Conservation (phyloP, 495 filamentous ascomycete species). For the Schizothecium vesticola region DNA sequence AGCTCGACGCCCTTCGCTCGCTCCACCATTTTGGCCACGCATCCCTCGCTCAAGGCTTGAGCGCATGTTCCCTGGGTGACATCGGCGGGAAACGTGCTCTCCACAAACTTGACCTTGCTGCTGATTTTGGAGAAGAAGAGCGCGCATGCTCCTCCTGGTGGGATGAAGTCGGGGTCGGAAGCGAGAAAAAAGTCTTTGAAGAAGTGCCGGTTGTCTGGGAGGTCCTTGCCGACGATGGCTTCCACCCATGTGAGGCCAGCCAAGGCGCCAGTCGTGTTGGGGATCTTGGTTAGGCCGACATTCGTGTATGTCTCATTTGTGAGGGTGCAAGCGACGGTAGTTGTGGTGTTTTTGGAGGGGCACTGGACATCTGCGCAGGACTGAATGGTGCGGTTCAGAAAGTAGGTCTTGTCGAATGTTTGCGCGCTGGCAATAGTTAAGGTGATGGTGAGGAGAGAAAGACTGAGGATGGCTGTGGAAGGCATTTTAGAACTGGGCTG, state of each 20-base stretch:
- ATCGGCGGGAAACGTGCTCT: not conserved
- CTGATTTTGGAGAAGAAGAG: not conserved
- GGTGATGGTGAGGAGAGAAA: too few species aligned
- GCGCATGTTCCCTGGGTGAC: not conserved
- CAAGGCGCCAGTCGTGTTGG: too few species aligned
- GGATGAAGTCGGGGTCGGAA: not conserved
- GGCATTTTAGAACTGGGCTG: too few species aligned
- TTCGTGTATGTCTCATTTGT: not conserved
- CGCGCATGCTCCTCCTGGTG: not conserved
- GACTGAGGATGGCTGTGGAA: too few species aligned
- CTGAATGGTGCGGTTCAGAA: too few species aligned
- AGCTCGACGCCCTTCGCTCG: not conserved
- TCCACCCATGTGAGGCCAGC: not conserved
- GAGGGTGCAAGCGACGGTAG: not conserved
- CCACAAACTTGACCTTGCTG: not conserved
- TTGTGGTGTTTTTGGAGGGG: not conserved
- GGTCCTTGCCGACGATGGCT: not conserved
- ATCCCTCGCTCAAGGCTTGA: not conserved
- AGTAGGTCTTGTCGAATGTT: too few species aligned
- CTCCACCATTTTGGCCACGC: not conserved
- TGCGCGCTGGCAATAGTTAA: too few species aligned
- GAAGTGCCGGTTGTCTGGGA: not conserved
- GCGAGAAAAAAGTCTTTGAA: not conserved
- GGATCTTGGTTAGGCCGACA: not conserved
- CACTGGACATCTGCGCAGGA: not conserved